Evolutionary conservation across 805 yeast species (phyloP).

Genomic region (Wickerhamiella bombiphila): DNA sequence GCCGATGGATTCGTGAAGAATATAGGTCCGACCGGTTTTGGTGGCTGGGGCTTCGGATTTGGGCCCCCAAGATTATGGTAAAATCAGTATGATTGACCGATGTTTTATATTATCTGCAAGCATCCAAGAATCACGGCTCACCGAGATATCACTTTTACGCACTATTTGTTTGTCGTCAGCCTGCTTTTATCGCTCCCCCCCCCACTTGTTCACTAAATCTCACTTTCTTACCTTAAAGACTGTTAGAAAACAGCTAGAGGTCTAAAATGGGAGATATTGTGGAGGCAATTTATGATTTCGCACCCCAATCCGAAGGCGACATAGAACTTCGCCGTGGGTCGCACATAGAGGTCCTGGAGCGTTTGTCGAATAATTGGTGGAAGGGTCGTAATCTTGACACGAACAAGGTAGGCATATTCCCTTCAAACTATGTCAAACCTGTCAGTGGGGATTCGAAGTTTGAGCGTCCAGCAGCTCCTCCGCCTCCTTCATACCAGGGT

Average conservation of each 20-base stretch:
- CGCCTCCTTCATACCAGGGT: constrained; percentile 7
- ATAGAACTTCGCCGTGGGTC: constrained; percentile 52
- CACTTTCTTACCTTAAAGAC: no score
- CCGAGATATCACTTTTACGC: no score
- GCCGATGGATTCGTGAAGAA: constrained; percentile 81
- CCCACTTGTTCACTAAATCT: no score
- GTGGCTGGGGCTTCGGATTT: no score
- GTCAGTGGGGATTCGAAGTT: constrained; percentile 9
- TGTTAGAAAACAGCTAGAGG: no score
- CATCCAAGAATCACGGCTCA: no score
- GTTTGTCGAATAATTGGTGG: constrained; percentile 81
- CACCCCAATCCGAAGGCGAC: constrained; percentile 65
- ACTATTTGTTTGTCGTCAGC: no score
- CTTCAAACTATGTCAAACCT: constrained; percentile 63
- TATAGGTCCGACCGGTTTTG: no score
- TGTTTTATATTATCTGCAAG: no score
- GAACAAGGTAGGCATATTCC: constrained; percentile 69
- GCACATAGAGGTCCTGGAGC: constrained; percentile 53
- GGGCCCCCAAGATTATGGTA: no score
- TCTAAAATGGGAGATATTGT: constrained; percentile 24
- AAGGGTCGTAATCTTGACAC: constrained; percentile 41
- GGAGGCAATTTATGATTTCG: constrained; percentile 63
- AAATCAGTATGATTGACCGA: no score
- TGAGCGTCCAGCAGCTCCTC: constrained; percentile 13
- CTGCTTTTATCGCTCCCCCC: no score